Evolutionary conservation across 345 rosid genomes (phyloP).

Genomic region (Eucalyptus cloeziana): DNA sequence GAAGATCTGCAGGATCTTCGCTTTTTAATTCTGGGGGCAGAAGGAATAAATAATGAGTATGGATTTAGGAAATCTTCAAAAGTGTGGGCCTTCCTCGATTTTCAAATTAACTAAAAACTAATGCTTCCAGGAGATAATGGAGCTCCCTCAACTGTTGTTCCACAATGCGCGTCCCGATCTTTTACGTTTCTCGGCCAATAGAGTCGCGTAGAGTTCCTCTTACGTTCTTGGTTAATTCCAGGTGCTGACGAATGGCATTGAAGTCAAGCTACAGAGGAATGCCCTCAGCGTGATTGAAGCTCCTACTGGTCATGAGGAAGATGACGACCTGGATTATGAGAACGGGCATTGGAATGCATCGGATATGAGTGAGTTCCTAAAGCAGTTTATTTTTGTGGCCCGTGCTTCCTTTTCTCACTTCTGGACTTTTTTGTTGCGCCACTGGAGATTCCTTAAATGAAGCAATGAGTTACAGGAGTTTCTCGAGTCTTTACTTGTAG

Average conservation of each 20-base stretch:
- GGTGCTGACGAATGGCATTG: slow-evolving; percentile 97
- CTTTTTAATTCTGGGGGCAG: background rate
- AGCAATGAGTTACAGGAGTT: background rate
- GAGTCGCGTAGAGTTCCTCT: background rate
- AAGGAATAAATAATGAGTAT: background rate
- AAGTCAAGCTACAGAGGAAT: slow-evolving; percentile 97
- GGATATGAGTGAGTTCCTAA: slow-evolving; percentile 57
- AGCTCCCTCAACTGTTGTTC: background rate
- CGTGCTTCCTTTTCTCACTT: background rate
- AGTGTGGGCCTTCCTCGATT: background rate
- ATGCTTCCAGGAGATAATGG: background rate
- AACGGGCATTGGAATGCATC: slow-evolving; percentile 70
- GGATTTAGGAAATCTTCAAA: background rate
- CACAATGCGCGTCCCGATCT: background rate
- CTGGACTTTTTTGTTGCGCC: background rate
- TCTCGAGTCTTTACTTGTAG: background rate
- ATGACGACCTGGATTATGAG: slow-evolving; percentile 62
- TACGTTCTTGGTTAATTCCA: background rate
- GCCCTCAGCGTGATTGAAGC: slow-evolving; percentile 98
- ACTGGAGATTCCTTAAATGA: background rate
- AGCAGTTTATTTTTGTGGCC: background rate
- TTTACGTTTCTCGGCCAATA: background rate
- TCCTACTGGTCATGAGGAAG: slow-evolving; percentile 93
- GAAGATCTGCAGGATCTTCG: background rate
- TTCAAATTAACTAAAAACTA: background rate